Conservation (phyloP, 1,139 yeast species). For the Yamadazyma friedrichii region DNA sequence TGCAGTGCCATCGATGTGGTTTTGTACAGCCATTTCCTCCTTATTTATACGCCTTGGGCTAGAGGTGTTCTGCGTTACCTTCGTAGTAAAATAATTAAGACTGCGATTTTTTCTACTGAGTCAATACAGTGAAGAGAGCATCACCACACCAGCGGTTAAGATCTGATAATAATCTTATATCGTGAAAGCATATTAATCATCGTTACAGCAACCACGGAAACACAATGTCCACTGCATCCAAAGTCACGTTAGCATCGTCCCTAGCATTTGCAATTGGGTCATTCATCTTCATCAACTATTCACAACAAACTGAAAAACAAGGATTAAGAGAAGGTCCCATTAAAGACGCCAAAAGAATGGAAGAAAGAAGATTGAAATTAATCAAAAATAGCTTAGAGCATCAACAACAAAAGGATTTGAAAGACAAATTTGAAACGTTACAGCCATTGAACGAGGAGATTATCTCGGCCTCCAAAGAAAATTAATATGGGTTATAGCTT, state of each 20-base stretch:
- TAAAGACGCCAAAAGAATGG: slow-evolving; percentile 66
- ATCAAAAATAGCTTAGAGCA: slow-evolving; percentile 69
- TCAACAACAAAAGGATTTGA: slow-evolving; percentile 66
- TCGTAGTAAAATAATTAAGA: too few species aligned
- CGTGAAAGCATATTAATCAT: too few species aligned
- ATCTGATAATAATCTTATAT: too few species aligned
- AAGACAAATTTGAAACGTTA: slow-evolving; percentile 56
- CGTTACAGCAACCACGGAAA: too few species aligned
- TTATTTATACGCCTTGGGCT: too few species aligned
- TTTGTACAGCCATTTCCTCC: too few species aligned
- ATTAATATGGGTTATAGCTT: neutral
- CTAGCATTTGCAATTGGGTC: slow-evolving; percentile 55
- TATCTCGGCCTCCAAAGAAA: slow-evolving; percentile 5
- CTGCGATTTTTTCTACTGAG: too few species aligned
- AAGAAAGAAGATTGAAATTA: slow-evolving; percentile 45
- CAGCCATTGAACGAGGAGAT: slow-evolving; percentile 54
- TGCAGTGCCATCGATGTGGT: too few species aligned
- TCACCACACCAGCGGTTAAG: too few species aligned
- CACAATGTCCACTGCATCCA: slow-evolving; percentile 76
- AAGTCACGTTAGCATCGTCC: slow-evolving; percentile 64
- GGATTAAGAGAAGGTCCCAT: slow-evolving; percentile 79
- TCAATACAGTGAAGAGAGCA: too few species aligned
- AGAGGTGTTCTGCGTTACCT: too few species aligned
- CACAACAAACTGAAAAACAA: slow-evolving; percentile 65
- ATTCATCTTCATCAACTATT: slow-evolving; percentile 63